Percentiles rank a stretch among this genome's conserved stretches.
These are phyloP conservation scores for Penicillium diatomitis DNA, from an alignment of 495 filamentous ascomycete genomes.

Conservation along the genomic window DNA sequence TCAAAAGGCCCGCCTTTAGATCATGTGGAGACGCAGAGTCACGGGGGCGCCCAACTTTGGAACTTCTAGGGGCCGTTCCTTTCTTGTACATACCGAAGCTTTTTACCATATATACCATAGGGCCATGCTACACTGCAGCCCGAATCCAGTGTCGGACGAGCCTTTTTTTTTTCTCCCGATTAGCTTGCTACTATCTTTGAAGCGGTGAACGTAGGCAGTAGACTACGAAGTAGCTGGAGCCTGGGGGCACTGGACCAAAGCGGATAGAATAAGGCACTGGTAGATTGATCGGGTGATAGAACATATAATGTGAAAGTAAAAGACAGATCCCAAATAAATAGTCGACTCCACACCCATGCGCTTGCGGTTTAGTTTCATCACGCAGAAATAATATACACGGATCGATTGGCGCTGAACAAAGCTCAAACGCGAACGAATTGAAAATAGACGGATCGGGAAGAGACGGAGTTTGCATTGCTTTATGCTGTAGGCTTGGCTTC, in stretches of 20 bases:
- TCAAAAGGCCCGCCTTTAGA: slow-evolving; percentile 35
- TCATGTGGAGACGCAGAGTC: neutral
- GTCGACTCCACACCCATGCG: slow-evolving; percentile 43
- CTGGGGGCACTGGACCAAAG: too few relatives aligned
- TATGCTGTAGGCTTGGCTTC: slow-evolving; percentile 28
- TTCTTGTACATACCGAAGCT: slow-evolving; percentile 18
- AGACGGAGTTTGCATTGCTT: slow-evolving; percentile 5
- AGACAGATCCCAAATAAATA: slow-evolving; percentile 18
- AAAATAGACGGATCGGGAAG: slow-evolving; percentile 8
- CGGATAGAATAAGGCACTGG: neutral
- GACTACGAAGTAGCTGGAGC: too few relatives aligned
- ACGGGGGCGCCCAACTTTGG: slow-evolving; percentile 1
- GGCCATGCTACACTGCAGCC: slow-evolving; percentile 7
- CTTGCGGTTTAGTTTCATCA: slow-evolving; percentile 32
- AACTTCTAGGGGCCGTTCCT: slow-evolving; percentile 5
- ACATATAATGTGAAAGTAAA: slow-evolving; percentile 9
- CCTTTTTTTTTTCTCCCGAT: slow-evolving; percentile 3
- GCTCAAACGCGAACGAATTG: neutral
- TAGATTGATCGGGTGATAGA: neutral
- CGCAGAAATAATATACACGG: slow-evolving; percentile 25
- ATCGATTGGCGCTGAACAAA: slow-evolving; percentile 3
- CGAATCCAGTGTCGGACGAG: slow-evolving; percentile 10
- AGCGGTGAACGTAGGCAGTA: too few relatives aligned
- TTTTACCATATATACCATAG: slow-evolving; percentile 17
- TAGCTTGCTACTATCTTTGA: too few relatives aligned